Conservation (phyloP, 495 filamentous ascomycete genomes). For the Polyplosphaeria fusca region DNA sequence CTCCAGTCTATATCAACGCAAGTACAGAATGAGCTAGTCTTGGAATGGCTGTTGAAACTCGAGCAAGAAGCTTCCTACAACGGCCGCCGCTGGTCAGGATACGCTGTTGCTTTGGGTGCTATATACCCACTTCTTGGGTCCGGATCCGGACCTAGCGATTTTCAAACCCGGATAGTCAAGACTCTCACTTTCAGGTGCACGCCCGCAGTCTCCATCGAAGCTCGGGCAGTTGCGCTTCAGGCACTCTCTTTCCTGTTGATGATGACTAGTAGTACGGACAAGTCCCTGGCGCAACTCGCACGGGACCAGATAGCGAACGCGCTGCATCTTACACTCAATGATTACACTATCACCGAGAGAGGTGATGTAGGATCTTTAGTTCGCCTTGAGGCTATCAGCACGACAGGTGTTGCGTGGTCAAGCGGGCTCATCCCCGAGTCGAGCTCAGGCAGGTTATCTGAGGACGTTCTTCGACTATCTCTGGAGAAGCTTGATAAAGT, state of each 20-base stretch:
- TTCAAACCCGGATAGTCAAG: slow-evolving; percentile 23
- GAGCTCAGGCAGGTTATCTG: slow-evolving; percentile 24
- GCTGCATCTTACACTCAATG: slow-evolving; percentile 55
- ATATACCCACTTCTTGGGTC: slow-evolving; percentile 13
- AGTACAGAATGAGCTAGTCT: slow-evolving; percentile 6
- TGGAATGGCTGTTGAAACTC: slow-evolving; percentile 19
- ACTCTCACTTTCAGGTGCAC: slow-evolving; percentile 30
- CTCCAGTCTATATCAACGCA: neutral
- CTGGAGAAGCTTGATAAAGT: slow-evolving; percentile 89
- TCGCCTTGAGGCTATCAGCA: slow-evolving; percentile 70
- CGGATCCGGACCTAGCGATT: neutral
- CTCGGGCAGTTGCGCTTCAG: slow-evolving; percentile 27
- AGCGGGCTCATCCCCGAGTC: slow-evolving; percentile 34
- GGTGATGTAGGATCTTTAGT: slow-evolving; percentile 88
- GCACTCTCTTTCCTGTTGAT: slow-evolving; percentile 17
- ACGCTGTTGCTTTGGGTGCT: slow-evolving; percentile 30
- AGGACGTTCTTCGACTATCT: slow-evolving; percentile 62
- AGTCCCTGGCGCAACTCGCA: neutral
- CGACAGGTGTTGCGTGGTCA: slow-evolving; percentile 42
- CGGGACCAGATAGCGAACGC: slow-evolving; percentile 29
- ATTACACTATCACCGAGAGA: slow-evolving; percentile 81
- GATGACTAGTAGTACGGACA: neutral
- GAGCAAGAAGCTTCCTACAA: slow-evolving; percentile 29
- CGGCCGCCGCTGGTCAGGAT: slow-evolving; percentile 24
- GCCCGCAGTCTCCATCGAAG: slow-evolving; percentile 26